Evolutionary conservation across 2,329 filamentous ascomycete genomes (phyloP), one percentile per base, ranked within the genome.

Genomic region (Fonsecaea pedrosoi): DNA sequence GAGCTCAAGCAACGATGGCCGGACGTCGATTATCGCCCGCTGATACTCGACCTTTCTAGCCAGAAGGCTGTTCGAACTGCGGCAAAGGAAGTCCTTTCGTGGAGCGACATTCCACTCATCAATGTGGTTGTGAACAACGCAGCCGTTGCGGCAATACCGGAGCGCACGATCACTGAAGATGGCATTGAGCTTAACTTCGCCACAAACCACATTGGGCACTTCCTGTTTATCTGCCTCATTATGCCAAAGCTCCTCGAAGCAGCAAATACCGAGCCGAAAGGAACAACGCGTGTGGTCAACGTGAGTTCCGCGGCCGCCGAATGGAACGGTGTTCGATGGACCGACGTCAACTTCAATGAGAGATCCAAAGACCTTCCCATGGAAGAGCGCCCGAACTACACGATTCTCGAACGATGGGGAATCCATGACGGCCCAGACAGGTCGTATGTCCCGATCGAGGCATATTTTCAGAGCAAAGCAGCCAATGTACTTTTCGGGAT

Each of bases 381-480:
- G 25, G 62, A 64, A 15, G 71, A 73, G 55, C 66, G 42, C 10
- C 68, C 68, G 4, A 64, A 66, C 40, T 64, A 69, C 40, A 25
- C 8, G 10, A 6, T 68, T 21, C 50, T 60, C 37, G 12, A 54
- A 12, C 5, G 34, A 34, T 67, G 60, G 60, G 60, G 65, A 7
- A 56, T 58, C 32, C 37, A 48, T 7, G 63, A 69, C 10, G 53
- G 48, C 12, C 55, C 37, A 48, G 71, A 73, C 21, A 42, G 69
- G 42, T 71, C 74, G 1, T 81, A 80, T 71, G 71, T 67, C 30
- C 73, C 70, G 25, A 81, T 79, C 72, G 70, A 70, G 15, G 76
- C 76, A 3, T 84, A 84, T 72, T 79, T 78, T 4, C 81, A 83
- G 63, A 74, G 75, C 54, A 84, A 84, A 75, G 80, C 79, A 2